Conservation (phyloP, 2,329 filamentous ascomycete species). For the Cladosporium colombiae region DNA sequence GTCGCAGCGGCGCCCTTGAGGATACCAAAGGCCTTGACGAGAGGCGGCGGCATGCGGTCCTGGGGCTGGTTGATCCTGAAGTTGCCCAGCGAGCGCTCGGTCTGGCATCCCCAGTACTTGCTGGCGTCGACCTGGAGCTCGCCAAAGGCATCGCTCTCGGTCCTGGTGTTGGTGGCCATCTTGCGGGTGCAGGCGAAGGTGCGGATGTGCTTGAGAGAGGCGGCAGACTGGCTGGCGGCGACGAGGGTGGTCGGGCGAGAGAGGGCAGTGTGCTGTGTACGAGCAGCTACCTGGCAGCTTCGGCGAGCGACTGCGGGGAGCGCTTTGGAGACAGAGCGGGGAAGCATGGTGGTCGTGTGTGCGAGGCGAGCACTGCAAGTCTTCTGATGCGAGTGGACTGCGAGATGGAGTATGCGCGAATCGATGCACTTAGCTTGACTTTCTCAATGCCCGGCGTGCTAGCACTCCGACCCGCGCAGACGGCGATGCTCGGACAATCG, state of each 20-base stretch:
- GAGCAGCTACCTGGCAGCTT: not conserved
- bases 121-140: slow-evolving; percentile 88
- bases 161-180: slow-evolving; percentile 59
- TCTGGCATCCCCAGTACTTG: slow-evolving; percentile 99
- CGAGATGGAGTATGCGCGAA: not conserved
- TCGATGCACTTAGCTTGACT: not conserved
- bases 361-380: not conserved
- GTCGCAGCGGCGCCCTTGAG: slow-evolving; percentile 94
- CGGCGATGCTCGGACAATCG: not conserved
- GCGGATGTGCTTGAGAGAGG: slow-evolving; percentile 19
- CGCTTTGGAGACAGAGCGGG: slow-evolving; percentile 8
- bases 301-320: slow-evolving; percentile 9
- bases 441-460: not conserved
- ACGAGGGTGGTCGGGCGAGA: not conserved
- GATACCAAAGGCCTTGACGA: slow-evolving; percentile 92
- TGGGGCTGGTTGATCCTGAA: slow-evolving; percentile 99
- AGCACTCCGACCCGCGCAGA: too few species aligned
- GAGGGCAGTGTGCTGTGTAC: not conserved
- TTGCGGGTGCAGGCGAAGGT: slow-evolving; percentile 36
- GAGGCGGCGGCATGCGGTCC: slow-evolving; percentile 93
- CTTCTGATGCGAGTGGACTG: not conserved
- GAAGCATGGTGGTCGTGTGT: not conserved
- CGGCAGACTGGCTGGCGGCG: slow-evolving; percentile 1
- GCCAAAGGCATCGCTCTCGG: slow-evolving; percentile 96
- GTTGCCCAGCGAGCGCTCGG: slow-evolving; percentile 92